Conservation (phyloP, 2,329 filamentous ascomycete species). For the Alternaria sp. region DNA sequence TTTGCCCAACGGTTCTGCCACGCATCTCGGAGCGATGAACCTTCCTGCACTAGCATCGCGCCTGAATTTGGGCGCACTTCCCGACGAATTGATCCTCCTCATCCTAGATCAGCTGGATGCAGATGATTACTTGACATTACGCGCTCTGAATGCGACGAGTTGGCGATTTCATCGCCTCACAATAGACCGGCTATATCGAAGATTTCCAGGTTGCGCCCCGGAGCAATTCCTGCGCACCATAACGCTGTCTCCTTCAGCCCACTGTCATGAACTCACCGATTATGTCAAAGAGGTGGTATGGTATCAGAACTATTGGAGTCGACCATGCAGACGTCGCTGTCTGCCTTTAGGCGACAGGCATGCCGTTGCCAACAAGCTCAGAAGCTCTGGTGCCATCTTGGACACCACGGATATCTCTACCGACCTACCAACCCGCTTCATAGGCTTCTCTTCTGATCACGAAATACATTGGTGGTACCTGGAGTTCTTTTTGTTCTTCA, state of each 20-base stretch:
- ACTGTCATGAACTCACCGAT: not conserved
- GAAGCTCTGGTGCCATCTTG: not conserved
- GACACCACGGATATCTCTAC: not conserved
- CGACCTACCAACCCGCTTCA: slow-evolving; percentile 1
- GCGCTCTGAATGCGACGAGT: slow-evolving; percentile 5
- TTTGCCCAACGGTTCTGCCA: not conserved
- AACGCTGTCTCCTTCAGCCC: not conserved
- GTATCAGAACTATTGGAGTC: not conserved
- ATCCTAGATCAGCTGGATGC: slow-evolving; percentile 3
- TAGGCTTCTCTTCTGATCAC: not conserved
- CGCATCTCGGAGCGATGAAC: not conserved
- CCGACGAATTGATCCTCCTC: slow-evolving; percentile 8
- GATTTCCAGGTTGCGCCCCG: not conserved
- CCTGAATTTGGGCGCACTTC: not conserved
- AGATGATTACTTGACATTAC: slow-evolving; percentile 2
- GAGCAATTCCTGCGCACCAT: slow-evolving; percentile 13
- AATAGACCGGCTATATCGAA: slow-evolving; percentile 3
- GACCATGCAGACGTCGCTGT: not conserved
- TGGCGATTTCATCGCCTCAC: slow-evolving; percentile 8
- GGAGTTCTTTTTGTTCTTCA: slow-evolving; percentile 15
- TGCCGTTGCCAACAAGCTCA: not conserved
- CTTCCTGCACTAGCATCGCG: not conserved
- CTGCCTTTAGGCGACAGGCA: not conserved
- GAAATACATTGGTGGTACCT: slow-evolving; percentile 17
- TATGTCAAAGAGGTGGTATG: slow-evolving; percentile 9